Evolutionary conservation across 805 yeast species (phyloP).

Genomic region (Sugiyamaella boreocaroliniensis): DNA sequence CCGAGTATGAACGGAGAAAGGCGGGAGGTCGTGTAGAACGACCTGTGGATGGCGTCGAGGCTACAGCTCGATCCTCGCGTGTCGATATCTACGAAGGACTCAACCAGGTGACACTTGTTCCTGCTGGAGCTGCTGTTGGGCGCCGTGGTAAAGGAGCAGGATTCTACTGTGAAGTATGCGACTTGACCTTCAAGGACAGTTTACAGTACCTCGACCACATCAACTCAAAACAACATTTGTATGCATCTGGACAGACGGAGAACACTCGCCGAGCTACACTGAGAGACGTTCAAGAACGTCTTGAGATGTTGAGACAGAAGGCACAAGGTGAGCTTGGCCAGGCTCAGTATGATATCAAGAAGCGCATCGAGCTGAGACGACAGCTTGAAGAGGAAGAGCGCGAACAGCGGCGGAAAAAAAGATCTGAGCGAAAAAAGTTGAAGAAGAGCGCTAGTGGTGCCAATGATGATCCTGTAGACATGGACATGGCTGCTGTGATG

Average conservation of each 20-base stretch:
- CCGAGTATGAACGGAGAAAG: constrained; percentile 10
- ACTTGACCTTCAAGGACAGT: constrained; percentile 74
- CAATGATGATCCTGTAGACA: constrained; percentile 25
- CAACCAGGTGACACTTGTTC: constrained; percentile 31
- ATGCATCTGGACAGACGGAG: constrained; percentile 32
- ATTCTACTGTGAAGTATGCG: constrained; percentile 76
- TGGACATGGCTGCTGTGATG: constrained; percentile 38
- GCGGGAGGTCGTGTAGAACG: constrained; percentile 9
- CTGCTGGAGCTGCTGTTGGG: constrained; percentile 31
- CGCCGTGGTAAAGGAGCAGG: constrained; percentile 62
- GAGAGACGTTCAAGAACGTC: constrained; percentile 41
- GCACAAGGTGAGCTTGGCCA: constrained; percentile 20
- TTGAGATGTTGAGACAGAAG: constrained; percentile 33
- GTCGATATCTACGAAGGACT: constrained; percentile 28
- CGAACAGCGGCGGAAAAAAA: constrained; percentile 26
- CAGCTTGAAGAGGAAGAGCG: constrained; percentile 35
- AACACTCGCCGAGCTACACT: constrained; percentile 39
- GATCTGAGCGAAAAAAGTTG: constrained; percentile 14
- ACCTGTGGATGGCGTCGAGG: constrained; percentile 20
- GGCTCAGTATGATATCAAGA: constrained; percentile 31
- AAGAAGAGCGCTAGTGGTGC: constrained; percentile 13
- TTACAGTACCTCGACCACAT: constrained; percentile 77
- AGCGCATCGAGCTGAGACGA: constrained; percentile 37
- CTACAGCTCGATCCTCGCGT: constrained; percentile 22
- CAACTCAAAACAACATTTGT: constrained; percentile 58